Evolutionary conservation across 164 flowering plant species (phyloP).

Genomic region (Stephania yunnanensis): DNA sequence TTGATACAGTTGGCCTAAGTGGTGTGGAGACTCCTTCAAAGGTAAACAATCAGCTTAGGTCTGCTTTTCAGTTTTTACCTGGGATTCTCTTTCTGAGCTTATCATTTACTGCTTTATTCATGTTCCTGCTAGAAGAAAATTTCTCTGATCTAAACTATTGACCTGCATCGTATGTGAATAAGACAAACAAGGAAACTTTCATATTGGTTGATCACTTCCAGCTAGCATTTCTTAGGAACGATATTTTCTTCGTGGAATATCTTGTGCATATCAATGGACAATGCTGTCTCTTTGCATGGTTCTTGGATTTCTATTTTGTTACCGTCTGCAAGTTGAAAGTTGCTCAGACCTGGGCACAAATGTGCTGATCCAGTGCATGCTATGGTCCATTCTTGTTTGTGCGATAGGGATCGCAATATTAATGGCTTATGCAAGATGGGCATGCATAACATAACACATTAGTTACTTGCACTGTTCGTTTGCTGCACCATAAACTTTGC

Average conservation of each 20-base stretch:
- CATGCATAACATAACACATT: no score
- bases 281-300: background rate
- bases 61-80: background rate
- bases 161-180: background rate
- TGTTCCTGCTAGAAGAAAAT: background rate
- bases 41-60: constrained; percentile 33
- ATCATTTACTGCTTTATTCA: background rate
- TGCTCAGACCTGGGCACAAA: background rate
- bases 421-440: no score
- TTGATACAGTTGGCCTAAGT: constrained; percentile 72
- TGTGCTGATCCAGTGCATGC: no score
- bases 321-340: background rate
- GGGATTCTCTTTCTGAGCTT: background rate
- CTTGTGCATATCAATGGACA: background rate
- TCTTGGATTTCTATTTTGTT: background rate
- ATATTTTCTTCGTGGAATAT: background rate
- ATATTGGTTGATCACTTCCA: background rate
- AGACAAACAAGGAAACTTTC: background rate
- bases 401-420: no score
- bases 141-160: background rate
- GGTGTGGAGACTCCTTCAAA: constrained; percentile 57
- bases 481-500: no score
- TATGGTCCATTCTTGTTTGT: no score
- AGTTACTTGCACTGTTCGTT: no score
- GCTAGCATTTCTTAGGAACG: background rate